Evolutionary conservation across 1,284 basidiomycete genomes (phyloP), one percentile per base, ranked within the genome.

Genomic region (Cryptococcus jaspeensis): DNA sequence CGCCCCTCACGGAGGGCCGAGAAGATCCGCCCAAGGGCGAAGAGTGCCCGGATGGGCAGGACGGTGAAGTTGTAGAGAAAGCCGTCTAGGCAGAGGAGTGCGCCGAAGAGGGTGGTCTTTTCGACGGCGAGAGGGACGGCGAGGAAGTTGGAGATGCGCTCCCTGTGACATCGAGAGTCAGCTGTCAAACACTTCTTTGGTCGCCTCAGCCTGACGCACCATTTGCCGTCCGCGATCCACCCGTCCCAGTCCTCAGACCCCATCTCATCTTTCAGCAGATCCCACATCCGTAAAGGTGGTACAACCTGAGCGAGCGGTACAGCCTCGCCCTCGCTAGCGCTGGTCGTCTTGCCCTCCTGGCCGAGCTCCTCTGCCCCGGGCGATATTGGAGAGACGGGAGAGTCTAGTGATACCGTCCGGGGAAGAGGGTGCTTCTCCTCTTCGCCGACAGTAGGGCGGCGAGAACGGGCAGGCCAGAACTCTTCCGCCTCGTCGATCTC

Each of bases 11-110:
- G 32, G 13, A 54, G 36, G 67, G 86, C 86, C 48, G 75, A 62
- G 16, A 85, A 43, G 40, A 88, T 82, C 28, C 85, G 83, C 63
- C 81, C 81, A 39, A 83, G 74, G 0, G 91, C 92, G 32, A 93
- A 80, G 9, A 80, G 66, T 62, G 87, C 89, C 15, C 95, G 90
- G 55, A 99, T 90, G 6, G 96, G 96, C 7, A 97, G 84, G 62
- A 99, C 93, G 37, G 96, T 99, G 78, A 99, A 97, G 6, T 92
- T 95, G 78, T 99, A 96, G 3, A 99, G 84, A 78, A 98, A 98
- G 3, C 93, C 93, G 76, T 99, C 96, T 49, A 99, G 83, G 75
- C 96, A 99, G 42, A 99, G 84, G 37, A 96, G 80, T 65, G 92
- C 90, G 12, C 96, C 96, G 72, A 99, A 96, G 36, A 88, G 80